phyloP scores from a whole-genome alignment of 2,329 filamentous ascomycete genomes.

The Didymella glomerata region DNA sequence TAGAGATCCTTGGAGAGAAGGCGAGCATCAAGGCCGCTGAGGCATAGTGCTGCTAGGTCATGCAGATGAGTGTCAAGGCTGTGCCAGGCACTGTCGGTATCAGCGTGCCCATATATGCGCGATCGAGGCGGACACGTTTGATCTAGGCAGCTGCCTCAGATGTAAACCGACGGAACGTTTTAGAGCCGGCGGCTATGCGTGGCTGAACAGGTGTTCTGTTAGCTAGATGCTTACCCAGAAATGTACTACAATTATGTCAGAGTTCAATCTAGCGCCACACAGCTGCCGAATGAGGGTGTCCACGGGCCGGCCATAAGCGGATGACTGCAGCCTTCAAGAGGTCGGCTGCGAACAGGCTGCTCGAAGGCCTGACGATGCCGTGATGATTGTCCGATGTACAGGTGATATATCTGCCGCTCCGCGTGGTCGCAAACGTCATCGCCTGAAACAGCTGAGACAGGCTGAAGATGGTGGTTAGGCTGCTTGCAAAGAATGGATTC shows the following conservation, averaged over 20 bases:
- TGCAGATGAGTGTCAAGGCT: not conserved
- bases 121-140: not conserved
- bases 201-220: constrained; percentile 8
- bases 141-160: constrained; percentile 3
- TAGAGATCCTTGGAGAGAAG: constrained; percentile 15
- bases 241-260: constrained; percentile 7
- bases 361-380: constrained; percentile 10
- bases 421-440: constrained; percentile 14
- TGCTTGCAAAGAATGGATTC: constrained; percentile 18
- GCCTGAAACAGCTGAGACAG: constrained; percentile 22
- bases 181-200: not conserved
- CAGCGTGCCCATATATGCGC: not conserved
- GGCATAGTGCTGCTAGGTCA: not conserved
- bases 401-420: constrained; percentile 14
- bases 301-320: constrained; percentile 36
- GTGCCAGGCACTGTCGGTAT: not conserved
- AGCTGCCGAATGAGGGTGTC: constrained; percentile 15
- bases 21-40: constrained; percentile 3
- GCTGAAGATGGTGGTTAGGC: constrained; percentile 22
- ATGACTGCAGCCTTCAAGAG: constrained; percentile 12
- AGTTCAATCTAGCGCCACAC: constrained; percentile 4
- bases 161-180: not conserved
- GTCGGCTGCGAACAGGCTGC: constrained; percentile 2
- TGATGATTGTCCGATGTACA: constrained; percentile 12
- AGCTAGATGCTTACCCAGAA: constrained; percentile 5